Evolutionary conservation across 768 basidiomycete species (phyloP).

Genomic region (Phylloporus arenicola): DNA sequence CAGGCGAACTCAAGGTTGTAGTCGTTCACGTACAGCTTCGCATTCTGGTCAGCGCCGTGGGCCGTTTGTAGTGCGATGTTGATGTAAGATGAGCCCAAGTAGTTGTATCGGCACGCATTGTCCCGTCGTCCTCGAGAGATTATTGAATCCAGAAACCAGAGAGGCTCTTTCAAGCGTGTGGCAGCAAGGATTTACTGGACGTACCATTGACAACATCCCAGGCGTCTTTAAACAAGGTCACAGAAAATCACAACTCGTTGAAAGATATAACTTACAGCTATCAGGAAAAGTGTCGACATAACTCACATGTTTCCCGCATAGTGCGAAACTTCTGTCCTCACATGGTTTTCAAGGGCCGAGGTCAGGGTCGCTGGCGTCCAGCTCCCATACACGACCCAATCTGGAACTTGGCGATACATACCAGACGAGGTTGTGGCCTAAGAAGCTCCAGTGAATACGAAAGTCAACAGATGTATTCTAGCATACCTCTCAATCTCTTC

Average conservation of each 20-base stretch:
- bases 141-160: conserved; percentile 2
- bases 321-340: conserved; percentile 14
- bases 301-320: conserved; percentile 13
- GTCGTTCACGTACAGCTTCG: conserved; percentile 32
- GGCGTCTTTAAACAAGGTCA: conserved; percentile 8
- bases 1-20: conserved; percentile 23
- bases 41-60: conserved; percentile 25
- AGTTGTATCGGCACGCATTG: conserved; percentile 43
- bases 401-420: conserved; percentile 9
- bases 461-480: not conserved
- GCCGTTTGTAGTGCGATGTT: conserved; percentile 41
- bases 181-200: not conserved
- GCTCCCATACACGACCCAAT: conserved; percentile 12
- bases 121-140: conserved; percentile 50
- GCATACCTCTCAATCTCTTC: conserved; percentile 17
- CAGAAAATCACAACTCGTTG: not conserved
- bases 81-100: conserved; percentile 46
- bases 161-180: not conserved
- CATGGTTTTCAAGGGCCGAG: conserved; percentile 14
- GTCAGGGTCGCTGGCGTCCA: conserved; percentile 13
- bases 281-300: not conserved
- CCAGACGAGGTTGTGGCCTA: conserved; percentile 21
- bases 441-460: not conserved
- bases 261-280: conserved; percentile 10
- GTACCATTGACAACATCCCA: conserved; percentile 22